Percentiles rank a stretch among this genome's conserved stretches.
Evolutionary conservation across 2,329 filamentous ascomycete species (phyloP).

Genomic region (Aspergillus arachidicola): DNA sequence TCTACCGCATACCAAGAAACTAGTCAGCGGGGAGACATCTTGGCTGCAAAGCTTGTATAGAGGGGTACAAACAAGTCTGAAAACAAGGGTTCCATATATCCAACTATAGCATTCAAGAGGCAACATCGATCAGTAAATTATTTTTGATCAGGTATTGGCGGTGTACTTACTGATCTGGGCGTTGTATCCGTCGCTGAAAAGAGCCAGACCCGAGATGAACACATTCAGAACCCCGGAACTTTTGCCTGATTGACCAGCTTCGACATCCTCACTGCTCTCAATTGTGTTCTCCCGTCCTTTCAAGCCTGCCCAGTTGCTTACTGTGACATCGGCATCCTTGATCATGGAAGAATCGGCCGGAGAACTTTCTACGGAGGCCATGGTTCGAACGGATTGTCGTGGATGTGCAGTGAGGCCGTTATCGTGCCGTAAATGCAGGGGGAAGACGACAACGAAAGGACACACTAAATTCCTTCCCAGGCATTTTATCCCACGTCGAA

Average conservation of each 20-base stretch:
- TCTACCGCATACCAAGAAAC: conserved; percentile 11
- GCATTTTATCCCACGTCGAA: background rate
- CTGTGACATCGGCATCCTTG: conserved; percentile 11
- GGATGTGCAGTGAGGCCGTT: background rate
- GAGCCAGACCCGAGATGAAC: conserved; percentile 39
- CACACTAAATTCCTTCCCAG: background rate
- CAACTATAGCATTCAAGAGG: conserved; percentile 15
- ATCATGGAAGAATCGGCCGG: conserved; percentile 15
- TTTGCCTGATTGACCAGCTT: background rate
- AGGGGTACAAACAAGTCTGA: conserved; percentile 26
- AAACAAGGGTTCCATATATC: conserved; percentile 42
- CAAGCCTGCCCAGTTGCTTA: conserved; percentile 9
- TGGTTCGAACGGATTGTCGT: background rate
- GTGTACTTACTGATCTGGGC: conserved; percentile 33
- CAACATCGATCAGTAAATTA: background rate
- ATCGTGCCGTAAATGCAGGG: background rate
- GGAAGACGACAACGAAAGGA: background rate
- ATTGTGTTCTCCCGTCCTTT: background rate
- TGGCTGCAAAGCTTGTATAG: conserved; percentile 4
- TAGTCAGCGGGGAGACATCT: conserved; percentile 10
- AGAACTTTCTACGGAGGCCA: conserved; percentile 6
- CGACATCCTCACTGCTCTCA: background rate
- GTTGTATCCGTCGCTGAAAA: conserved; percentile 45
- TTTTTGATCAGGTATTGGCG: background rate
- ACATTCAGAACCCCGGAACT: conserved; percentile 36